Base-by-base conservation (phyloP, 352 stramenopile genomes). In the Phytophthora ohioensis region DNA sequence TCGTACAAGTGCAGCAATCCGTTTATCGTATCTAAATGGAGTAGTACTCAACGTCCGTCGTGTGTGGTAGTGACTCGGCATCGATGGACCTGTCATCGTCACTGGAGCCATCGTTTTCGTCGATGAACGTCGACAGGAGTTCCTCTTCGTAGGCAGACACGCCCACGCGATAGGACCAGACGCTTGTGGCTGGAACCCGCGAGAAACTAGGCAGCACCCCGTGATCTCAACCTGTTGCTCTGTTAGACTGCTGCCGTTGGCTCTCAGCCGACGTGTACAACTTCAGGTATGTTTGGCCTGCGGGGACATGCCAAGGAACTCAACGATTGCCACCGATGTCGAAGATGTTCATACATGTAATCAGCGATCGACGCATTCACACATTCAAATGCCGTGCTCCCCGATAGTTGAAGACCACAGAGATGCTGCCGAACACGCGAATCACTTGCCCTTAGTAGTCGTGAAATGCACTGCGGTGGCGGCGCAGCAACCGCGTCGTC, bases 161-260 rank as follows among this genome's bases (percentile, higher is more conserved):
- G 68, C 90, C 82, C 27, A 92, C 78, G 48, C 80, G 85, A 60
- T 91, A 92, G 65, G 85, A 92, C 80, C 81, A 92, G 12, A 92
- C 80, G 57, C 85, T 75, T 1, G 78, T 80, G 51, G 48, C 51
- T 38, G 79, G 56, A 9, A 70, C 76, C 30, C 76, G 75, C 41
- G 81, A 76, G 81, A 85, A 88, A 49, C 80, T 73, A 36, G 67
- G 73, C 10, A 91, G 71, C 3, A 46, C 51, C 11, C 80, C 78
- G 42, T 60, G 76, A 51, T 32, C 48, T 34, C 60, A 51, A 45
- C 56, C 48, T 62, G 42, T 43, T 69, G 52, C 48, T 64, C 34
- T 43, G 55, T 57, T 54, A 32, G 64, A 39, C 64, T 73, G n/a
- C 34, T 67, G 42, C 43, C 63, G 32, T 8, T 36, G 13, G 57